Evolutionary conservation across 2,329 filamentous ascomycete genomes (phyloP).

Genomic region (Tympanopsis confertula): DNA sequence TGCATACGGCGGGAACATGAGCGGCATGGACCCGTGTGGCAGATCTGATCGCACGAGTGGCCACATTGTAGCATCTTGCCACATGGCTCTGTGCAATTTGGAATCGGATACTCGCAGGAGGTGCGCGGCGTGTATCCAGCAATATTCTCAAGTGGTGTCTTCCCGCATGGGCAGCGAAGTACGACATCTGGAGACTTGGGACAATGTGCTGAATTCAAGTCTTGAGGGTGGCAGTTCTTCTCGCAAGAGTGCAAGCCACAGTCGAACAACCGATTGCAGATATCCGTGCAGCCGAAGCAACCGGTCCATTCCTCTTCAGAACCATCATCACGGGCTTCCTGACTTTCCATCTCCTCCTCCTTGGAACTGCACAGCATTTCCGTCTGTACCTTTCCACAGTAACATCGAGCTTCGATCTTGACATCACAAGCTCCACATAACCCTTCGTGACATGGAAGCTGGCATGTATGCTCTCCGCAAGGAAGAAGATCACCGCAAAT

Average conservation of each 20-base stretch:
- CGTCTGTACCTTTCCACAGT: conserved; percentile 70
- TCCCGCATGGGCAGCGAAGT: conserved; percentile 76
- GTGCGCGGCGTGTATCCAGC: conserved; percentile 38
- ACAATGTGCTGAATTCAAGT: conserved; percentile 59
- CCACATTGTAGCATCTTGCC: conserved; percentile 63
- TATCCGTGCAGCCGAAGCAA: conserved; percentile 36
- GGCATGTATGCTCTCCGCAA: conserved; percentile 74
- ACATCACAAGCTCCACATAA: conserved; percentile 75
- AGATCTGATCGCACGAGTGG: conserved; percentile 63
- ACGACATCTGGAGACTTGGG: conserved; percentile 77
- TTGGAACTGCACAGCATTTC: conserved; percentile 64
- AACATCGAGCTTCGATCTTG: conserved; percentile 65
- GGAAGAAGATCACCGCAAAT: conserved; percentile 71
- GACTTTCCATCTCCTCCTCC: conserved; percentile 22
- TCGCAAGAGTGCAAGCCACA: conserved; percentile 72
- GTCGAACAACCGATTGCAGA: conserved; percentile 57
- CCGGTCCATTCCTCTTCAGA: conserved; percentile 23
- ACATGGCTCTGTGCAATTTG: conserved; percentile 68
- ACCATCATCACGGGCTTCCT: not conserved
- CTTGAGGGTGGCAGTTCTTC: conserved; percentile 66
- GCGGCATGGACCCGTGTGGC: conserved; percentile 67
- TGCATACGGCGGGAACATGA: conserved; percentile 58
- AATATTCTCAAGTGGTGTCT: conserved; percentile 59
- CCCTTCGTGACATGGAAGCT: conserved; percentile 68
- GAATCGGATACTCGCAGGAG: conserved; percentile 66